A percentile compares a stretch with the other conserved stretches of the same genome.
phyloP scores from a whole-genome alignment of 495 filamentous ascomycete genomes.

The Staphylotrichum longicolle region DNA sequence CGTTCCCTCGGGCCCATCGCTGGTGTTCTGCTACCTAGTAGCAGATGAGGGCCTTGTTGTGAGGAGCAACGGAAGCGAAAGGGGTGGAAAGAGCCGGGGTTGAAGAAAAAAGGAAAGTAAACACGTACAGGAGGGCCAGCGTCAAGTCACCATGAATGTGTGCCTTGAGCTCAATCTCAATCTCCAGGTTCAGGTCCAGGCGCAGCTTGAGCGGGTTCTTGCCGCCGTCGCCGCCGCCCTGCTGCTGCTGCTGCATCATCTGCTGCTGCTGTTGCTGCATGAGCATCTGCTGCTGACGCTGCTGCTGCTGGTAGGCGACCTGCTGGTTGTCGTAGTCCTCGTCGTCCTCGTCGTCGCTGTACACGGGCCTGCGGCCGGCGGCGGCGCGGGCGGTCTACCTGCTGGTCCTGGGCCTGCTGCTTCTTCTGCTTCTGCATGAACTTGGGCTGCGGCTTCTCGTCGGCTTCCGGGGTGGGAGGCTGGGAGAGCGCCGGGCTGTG shows the following conservation, averaged over 20 bases:
- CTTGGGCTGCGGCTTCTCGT: slow-evolving; percentile 37
- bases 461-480: slow-evolving; percentile 35
- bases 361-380: slow-evolving; percentile 19
- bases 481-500: slow-evolving; percentile 31
- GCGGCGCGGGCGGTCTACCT: slow-evolving; percentile 23
- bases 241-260: slow-evolving; percentile 27
- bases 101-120: slow-evolving; percentile 6
- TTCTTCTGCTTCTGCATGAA: slow-evolving; percentile 36
- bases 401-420: slow-evolving; percentile 17
- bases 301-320: slow-evolving; percentile 27
- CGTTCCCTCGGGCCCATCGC: no score
- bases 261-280: slow-evolving; percentile 29
- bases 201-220: slow-evolving; percentile 74
- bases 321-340: slow-evolving; percentile 17
- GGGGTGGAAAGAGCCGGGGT: neutral
- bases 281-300: slow-evolving; percentile 30
- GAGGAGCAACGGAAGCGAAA: neutral
- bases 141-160: slow-evolving; percentile 91
- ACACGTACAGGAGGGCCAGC: slow-evolving; percentile 73
- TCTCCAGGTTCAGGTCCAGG: slow-evolving; percentile 82
- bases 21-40: no score
- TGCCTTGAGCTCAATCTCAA: slow-evolving; percentile 87
- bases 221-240: slow-evolving; percentile 44
- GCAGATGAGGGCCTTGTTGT: no score
- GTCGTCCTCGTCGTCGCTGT: slow-evolving; percentile 14